Base-by-base conservation (phyloP, 176 grass and related monocot species). In the Oryza rufipogon region DNA sequence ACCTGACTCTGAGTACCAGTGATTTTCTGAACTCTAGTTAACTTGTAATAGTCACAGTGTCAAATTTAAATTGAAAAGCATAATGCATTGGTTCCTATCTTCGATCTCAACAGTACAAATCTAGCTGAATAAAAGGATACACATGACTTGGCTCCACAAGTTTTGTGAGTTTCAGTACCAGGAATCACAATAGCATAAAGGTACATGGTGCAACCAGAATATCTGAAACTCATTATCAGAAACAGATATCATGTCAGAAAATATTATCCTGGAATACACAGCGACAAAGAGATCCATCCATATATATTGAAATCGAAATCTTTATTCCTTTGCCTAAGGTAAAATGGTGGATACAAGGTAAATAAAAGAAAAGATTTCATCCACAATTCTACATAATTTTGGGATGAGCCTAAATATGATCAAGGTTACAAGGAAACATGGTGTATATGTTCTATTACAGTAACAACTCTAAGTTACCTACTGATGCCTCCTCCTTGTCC, bases 401-500 rank as follows among this genome's bases (percentile, higher is more conserved):
- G 38, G 61, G 61, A 74, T 82, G 46, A 49, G 66, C 22, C 12
- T 79, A 17, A 32, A 80, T 49, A 22, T 69, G 69, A 64, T 74
- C 39, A 75, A 52, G 75, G 63, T 65, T 51, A 78, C 23, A 45
- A n/a, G 10, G 1, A 11, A 19, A 42, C 46, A 78, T 83, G 25
- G 20, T 78, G 8, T 61, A 38, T 79, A 77, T 28, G 60, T 82
- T 90, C 78, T 74, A 79, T 74, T 78, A 69, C 39, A 64, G 26
- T 33, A 32, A 19, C 48, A 51, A 13, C 63, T 0, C 12, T 61
- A 56, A n/a, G 45, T 28, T 80, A 73, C 25, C 78, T 87, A 83
- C 16, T 84, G 75, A 54, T 45, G 83, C 78, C 85, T 76, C 74
- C 88, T 91, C 80, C 75, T 86, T 22, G 75, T 75, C 42, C 84